phyloP scores from a whole-genome alignment of 305 asterid genomes.

The Fraxinus nigra region DNA sequence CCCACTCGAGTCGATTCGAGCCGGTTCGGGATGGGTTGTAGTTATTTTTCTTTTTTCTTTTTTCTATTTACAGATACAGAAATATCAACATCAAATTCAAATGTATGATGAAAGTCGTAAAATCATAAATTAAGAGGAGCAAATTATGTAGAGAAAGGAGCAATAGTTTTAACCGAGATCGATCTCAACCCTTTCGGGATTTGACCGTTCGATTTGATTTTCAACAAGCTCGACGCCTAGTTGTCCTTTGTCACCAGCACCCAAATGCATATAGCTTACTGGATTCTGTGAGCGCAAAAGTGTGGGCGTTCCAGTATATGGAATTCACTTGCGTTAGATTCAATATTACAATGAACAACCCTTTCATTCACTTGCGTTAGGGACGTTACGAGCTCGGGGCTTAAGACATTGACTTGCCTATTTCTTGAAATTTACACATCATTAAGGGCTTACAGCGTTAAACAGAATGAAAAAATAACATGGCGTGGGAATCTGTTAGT shows the following conservation, averaged over 20 bases:
- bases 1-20: too few species aligned
- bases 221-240: conserved; percentile 67
- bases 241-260: conserved; percentile 89
- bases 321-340: conserved; percentile 28
- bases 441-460: too few species aligned
- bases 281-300: conserved; percentile 80
- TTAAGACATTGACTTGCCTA: too few species aligned
- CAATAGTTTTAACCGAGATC: conserved; percentile 53
- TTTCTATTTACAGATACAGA: background rate
- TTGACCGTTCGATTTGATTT: conserved; percentile 66
- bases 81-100: background rate
- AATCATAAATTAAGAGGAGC: conserved; percentile 1
- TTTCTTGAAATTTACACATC: too few species aligned
- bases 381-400: too few species aligned
- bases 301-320: conserved; percentile 84
- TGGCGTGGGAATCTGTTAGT: too few species aligned
- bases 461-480: too few species aligned
- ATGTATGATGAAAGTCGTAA: conserved; percentile 19
- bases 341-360: too few species aligned
- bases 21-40: too few species aligned
- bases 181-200: conserved; percentile 64
- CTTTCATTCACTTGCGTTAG: too few species aligned
- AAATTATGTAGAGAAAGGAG: background rate
- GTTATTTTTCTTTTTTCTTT: too few species aligned
- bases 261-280: conserved; percentile 90